Base-by-base conservation (phyloP, 78 protist species). In the Dictyostelium purpureum region DNA sequence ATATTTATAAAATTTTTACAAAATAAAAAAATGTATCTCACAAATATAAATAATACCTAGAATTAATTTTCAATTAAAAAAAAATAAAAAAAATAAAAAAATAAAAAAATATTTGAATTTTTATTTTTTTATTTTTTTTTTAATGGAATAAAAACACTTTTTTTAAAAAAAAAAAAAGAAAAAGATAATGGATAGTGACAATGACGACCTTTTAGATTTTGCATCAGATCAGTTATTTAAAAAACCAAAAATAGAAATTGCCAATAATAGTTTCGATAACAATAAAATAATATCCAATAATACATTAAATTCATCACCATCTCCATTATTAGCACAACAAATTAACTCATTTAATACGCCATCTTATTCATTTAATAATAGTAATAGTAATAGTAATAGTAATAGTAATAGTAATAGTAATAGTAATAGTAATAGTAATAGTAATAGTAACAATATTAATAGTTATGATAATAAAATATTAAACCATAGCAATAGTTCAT, bases 161-260 rank as follows among this genome's bases (percentile, higher is more conserved):
- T 47, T 47, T 47, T 47, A 47, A 47, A 14, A 14, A 16, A 47
- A 47, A 47, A 47, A 16, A 56, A 19, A 19, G 28, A 56, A 56
- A 56, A 56, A 56, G 28, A 56, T n/a, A n/a, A 19, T 56, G 6
- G 45, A 6, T 5, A 57, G 21, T 14, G 65, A 71, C 9, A 52
- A 78, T 78, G 88, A 79, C 12, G 88, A 79, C 49, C 35, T 79
- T 7, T 47, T 79, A 33, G 88, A 79, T 47, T 79, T 79, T 65
- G 88, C 67, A 63, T 79, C 88, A 21, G 80, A 51, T 10, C 65
- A 79, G 31, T 45, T 79, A 33, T 79, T 79, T 47, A 42, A 37
- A 24, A 38, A 77, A 24, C 70, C 70, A 12, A 35, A 40, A 67
- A 67, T 26, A 67, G 54, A 1, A 67, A 21, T 2, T 2, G 6